phyloP scores from a whole-genome alignment of 1,139 yeast species.

The Saccharomyces pastorianus region DNA sequence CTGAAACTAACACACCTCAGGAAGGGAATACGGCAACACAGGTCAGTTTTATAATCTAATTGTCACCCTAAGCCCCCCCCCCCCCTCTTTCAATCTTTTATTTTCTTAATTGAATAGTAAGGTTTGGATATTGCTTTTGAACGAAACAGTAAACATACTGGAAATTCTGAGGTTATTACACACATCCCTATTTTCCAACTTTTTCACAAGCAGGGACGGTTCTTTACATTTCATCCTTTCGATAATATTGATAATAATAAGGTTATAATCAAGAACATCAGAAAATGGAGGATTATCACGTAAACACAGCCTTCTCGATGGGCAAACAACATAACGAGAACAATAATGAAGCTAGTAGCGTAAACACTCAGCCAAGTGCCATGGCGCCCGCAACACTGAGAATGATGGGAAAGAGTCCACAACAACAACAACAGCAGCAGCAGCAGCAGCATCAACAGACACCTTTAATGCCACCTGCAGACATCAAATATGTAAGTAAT shows the following conservation, averaged over 20 bases:
- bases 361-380: conserved; percentile 15
- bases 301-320: conserved; percentile 28
- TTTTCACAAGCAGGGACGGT: neutral
- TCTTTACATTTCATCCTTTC: conserved; percentile 2
- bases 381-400: conserved; percentile 65
- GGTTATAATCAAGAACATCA: too few species aligned
- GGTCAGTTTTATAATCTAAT: neutral
- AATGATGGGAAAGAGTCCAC: conserved; percentile 46
- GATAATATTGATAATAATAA: too few species aligned
- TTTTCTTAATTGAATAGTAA: neutral
- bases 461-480: conserved; percentile 13
- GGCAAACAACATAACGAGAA: conserved; percentile 11
- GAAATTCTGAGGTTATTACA: neutral
- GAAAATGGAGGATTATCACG: conserved; percentile 25
- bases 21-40: neutral
- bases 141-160: neutral
- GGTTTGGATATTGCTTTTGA: neutral
- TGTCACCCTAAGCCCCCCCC: neutral
- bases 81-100: neutral
- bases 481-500: neutral
- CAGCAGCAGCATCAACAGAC: conserved; percentile 15
- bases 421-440: neutral
- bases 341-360: neutral
- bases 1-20: neutral
- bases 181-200: neutral